A percentile compares a stretch with the other conserved stretches of the same genome.
Evolutionary conservation across 108 stramenopile species (phyloP).

Genomic region (Nannochloropsis gaditana): DNA sequence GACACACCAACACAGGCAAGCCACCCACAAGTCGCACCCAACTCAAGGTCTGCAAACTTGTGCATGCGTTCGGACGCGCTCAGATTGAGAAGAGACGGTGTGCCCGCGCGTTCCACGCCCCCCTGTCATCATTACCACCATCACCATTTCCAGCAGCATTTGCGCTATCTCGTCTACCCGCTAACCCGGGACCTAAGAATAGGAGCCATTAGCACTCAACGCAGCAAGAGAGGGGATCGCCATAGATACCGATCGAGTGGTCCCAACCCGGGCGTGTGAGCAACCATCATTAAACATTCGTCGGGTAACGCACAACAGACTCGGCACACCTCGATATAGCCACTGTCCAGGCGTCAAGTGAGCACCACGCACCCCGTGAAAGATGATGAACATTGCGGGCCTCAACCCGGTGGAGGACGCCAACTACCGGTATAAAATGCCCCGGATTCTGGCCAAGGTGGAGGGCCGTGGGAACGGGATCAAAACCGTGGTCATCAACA

Average conservation of each 20-base stretch:
- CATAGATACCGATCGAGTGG: too few species aligned
- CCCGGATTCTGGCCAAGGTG: conserved; percentile 84
- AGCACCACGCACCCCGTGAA: neutral
- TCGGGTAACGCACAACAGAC: too few species aligned
- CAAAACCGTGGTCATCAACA: conserved; percentile 95
- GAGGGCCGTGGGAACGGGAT: conserved; percentile 99
- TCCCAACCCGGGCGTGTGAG: neutral
- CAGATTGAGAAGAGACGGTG: conserved; percentile 14
- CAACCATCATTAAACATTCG: neutral
- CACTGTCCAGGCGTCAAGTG: too few species aligned
- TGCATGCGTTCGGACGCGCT: conserved; percentile 5
- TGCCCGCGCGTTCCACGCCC: conserved; percentile 14
- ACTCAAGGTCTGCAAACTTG: neutral
- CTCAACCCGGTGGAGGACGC: conserved; percentile 43
- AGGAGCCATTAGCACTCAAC: neutral
- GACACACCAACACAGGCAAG: neutral
- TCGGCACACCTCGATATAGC: too few species aligned
- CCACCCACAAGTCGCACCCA: neutral
- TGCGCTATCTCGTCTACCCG: too few species aligned
- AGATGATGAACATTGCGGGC: conserved; percentile 40
- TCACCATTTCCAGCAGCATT: neutral
- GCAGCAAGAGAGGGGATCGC: too few species aligned
- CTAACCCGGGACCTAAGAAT: neutral
- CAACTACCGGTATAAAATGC: conserved; percentile 80
- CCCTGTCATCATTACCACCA: neutral